Evolutionary conservation across 1,284 basidiomycete genomes (phyloP), one percentile per base, ranked within the genome.

Genomic region (Mycocalia duriaeana): DNA sequence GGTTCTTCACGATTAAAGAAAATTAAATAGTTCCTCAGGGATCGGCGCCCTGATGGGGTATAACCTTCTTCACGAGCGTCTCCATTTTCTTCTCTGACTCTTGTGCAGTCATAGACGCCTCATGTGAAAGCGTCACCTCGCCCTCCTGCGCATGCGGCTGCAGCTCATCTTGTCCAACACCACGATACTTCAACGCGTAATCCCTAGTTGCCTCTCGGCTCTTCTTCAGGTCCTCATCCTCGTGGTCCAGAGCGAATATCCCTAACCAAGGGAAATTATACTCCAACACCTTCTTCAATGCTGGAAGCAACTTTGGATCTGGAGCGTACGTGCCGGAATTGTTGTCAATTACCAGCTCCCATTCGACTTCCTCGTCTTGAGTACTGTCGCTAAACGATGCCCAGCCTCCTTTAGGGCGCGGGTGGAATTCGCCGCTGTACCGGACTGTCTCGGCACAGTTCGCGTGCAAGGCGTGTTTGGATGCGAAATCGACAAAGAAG

Each of bases 401-500:
- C 85, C 86, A 89, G 0, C 84, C 85, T 24, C 82, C 78, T 37
- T 64, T 67, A 1, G 85, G 85, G 6, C 85, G 72, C n/a, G 81
- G 82, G 60, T 89, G 85, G 61, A 89, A 89, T 66, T 89, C 86
- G 26, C 85, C 86, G 44, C 77, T 76, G 59, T 87, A 89, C 42
- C 82, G 71, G 48, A 89, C 86, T 9, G 67, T 64, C 47, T 71
- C 67, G 9, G 65, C 64, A 49, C 78, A 80, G 52, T 78, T 80
- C 36, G 71, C 66, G 60, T 81, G 78, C 44, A 81, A 57, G 5
- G 78, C 78, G 48, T 81, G 78, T 58, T 89, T 89, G n/a, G 82
- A 85, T 20, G 80, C 85, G 58, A 88, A 87, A 64, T 88, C 84
- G 50, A 88, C 83, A 62, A 89, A 87, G 67, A 89, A 89, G 16